Percentiles rank a stretch among this genome's conserved stretches.
Conservation (phyloP, 1,284 basidiomycete genomes). For the Papiliotrema laurentii region DNA sequence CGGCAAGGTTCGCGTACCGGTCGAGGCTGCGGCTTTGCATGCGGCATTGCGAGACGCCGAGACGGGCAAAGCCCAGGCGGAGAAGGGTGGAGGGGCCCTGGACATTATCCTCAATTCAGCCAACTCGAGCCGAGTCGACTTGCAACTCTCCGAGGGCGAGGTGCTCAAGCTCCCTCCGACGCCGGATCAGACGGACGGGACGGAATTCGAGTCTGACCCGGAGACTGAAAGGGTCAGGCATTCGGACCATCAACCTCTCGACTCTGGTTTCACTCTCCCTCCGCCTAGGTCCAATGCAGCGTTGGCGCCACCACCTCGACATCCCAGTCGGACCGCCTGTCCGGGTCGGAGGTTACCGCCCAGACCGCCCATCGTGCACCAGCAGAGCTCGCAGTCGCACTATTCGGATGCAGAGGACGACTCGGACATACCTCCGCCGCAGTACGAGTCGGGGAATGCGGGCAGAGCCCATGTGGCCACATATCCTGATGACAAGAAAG, state of each 20-base stretch:
- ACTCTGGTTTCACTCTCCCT: not conserved
- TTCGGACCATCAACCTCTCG: constrained; percentile 3
- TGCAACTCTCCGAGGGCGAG: constrained; percentile 43
- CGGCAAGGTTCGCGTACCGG: constrained; percentile 50
- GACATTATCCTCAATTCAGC: constrained; percentile 28
- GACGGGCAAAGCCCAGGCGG: constrained; percentile 50
- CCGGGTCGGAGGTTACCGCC: constrained; percentile 11
- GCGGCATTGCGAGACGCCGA: constrained; percentile 53
- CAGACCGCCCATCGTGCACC: constrained; percentile 10
- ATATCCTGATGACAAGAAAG: not conserved
- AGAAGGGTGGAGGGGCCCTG: constrained; percentile 40
- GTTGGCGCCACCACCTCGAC: not conserved
- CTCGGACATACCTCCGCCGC: constrained; percentile 1
- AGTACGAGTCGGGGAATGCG: not conserved
- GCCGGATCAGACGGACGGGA: constrained; percentile 43
- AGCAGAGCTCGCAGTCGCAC: constrained; percentile 18
- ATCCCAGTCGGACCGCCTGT: not conserved
- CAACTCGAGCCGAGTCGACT: not conserved
- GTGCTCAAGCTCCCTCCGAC: constrained; percentile 51
- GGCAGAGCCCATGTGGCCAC: not conserved
- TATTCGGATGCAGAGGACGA: constrained; percentile 15
- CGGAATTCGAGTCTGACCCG: constrained; percentile 40
- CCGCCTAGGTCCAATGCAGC: not conserved
- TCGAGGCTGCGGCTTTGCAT: constrained; percentile 47
- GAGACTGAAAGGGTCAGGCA: constrained; percentile 32